Conservation (phyloP, 305 asterid genomes). For the Withania somnifera region DNA sequence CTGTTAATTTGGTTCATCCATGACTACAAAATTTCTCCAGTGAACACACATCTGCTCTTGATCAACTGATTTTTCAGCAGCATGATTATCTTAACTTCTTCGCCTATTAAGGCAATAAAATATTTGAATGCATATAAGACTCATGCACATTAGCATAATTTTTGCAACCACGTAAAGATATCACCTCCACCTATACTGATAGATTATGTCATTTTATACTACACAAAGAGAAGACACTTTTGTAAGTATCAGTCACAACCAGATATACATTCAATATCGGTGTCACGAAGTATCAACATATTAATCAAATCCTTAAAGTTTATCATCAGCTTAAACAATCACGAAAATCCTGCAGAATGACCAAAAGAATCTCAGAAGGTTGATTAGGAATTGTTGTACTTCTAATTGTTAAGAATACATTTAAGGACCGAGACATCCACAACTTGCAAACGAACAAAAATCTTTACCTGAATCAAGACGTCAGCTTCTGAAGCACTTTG, state of each 20-base stretch:
- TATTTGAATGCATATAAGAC: neutral
- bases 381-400: neutral
- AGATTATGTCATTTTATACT: neutral
- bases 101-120: neutral
- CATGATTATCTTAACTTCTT: neutral
- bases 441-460: slow-evolving; percentile 3
- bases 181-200: neutral
- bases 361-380: neutral
- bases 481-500: slow-evolving; percentile 43
- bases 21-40: neutral
- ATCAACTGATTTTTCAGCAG: neutral
- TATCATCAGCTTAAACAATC: neutral
- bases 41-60: neutral
- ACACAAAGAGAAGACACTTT: neutral
- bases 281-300: neutral
- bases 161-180: neutral
- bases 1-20: neutral
- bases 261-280: neutral
- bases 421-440: neutral
- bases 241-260: neutral
- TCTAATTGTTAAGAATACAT: neutral
- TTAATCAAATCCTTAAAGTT: neutral
- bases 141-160: neutral
- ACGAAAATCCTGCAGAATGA: neutral
- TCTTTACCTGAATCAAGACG: slow-evolving; percentile 70